phyloP scores from a whole-genome alignment of 768 basidiomycete genomes.

The Serendipita indica region DNA sequence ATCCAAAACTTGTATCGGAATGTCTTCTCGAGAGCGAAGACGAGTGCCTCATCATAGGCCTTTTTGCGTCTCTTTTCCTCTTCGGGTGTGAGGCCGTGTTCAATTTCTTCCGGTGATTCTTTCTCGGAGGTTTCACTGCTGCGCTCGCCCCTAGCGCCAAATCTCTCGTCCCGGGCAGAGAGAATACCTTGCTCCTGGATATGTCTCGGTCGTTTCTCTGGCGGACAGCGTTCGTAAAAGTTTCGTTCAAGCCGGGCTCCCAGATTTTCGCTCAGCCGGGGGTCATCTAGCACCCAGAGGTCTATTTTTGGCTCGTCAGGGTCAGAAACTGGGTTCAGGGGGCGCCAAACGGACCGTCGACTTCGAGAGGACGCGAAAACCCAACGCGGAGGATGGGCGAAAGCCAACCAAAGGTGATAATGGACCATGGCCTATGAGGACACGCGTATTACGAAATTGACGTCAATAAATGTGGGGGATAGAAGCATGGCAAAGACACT shows the following conservation, averaged over 20 bases:
- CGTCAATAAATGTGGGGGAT: neutral
- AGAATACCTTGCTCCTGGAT: neutral
- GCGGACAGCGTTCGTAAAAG: constrained; percentile 38
- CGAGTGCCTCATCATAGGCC: constrained; percentile 1
- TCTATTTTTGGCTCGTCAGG: constrained; percentile 23
- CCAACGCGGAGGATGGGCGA: constrained; percentile 40
- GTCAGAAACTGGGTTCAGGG: neutral
- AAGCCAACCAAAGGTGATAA: constrained; percentile 39
- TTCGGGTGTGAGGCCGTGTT: neutral
- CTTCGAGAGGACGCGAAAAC: constrained; percentile 40
- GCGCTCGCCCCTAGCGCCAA: no score
- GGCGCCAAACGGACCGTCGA: constrained; percentile 30
- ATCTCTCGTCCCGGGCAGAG: neutral
- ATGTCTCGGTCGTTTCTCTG: constrained; percentile 27
- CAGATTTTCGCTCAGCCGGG: constrained; percentile 25
- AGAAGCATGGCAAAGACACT: neutral
- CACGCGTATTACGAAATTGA: neutral
- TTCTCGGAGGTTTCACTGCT: no score
- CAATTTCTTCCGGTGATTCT: neutral
- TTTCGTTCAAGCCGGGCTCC: constrained; percentile 31
- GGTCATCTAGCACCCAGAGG: constrained; percentile 35
- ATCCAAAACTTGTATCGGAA: neutral
- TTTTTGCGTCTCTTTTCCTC: constrained; percentile 1
- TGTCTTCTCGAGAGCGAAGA: constrained; percentile 9
- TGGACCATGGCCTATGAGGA: constrained; percentile 28